Evolutionary conservation across 2,329 filamentous ascomycete genomes (phyloP), one percentile per base, ranked within the genome.

Genomic region (Alternaria sp.): DNA sequence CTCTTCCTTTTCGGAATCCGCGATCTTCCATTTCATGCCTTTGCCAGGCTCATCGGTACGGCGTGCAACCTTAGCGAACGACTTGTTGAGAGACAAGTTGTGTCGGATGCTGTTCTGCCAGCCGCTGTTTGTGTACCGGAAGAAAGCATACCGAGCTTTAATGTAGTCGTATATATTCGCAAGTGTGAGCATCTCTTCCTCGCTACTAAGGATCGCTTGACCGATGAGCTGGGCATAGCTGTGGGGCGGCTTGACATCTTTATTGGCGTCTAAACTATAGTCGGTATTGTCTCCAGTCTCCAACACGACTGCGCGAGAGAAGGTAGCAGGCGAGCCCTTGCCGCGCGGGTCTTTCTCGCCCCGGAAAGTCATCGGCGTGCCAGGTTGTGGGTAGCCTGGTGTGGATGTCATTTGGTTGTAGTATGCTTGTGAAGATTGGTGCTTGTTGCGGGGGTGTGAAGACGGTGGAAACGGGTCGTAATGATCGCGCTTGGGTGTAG

Each of bases 61-160:
- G 47, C 95, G 89, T 3, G 95, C 91, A 8, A 97, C 91, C 78
- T 99, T 99, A 70, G 93, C 89, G 73, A 99, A 99, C 0, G 91
- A 89, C 76, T 97, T 97, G 78, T 96, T 98, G 42, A 99, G 81
- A 1, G 95, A 98, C 14, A 99, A 80, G 70, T 99, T 99, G 77
- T 99, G 95, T 12, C 95, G 90, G 67, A 99, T 99, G 0, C 93
- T 97, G 77, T 99, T 99, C 88, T 97, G 95, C 96, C 96, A 99
- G 61, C 95, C 94, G 60, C 88, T 89, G 56, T 94, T 88, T 32
- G 86, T 92, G 77, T 93, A 87, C 43, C 94, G 88, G 79, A 98
- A 99, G 79, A 96, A 99, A 2, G 95, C 90, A 76, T 98, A 99
- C 68, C 92, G 91, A 4, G 89, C 88, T 81, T 89, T 95, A 74